phyloP scores from a whole-genome alignment of 495 filamentous ascomycete species.

The Penicillium verhagenii region DNA sequence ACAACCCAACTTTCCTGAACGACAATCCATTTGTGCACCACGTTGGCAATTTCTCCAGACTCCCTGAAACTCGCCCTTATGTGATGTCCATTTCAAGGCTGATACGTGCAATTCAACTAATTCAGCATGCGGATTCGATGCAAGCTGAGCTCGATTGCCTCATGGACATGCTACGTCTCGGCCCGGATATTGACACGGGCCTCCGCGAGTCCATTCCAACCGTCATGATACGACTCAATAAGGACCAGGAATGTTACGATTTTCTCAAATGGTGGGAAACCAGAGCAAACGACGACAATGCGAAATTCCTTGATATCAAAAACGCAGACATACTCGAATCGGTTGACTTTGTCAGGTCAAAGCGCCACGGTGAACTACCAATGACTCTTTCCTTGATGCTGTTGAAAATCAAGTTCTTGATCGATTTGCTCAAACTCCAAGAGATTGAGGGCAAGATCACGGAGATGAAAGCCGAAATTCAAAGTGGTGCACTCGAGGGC shows the following conservation, averaged over 20 bases:
- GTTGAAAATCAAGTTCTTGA: slow-evolving; percentile 8
- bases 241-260: slow-evolving; percentile 56
- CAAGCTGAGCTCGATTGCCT: slow-evolving; percentile 33
- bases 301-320: slow-evolving; percentile 25
- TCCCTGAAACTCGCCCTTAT: slow-evolving; percentile 39
- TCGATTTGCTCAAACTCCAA: slow-evolving; percentile 4
- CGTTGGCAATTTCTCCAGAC: slow-evolving; percentile 41
- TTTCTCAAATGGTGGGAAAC: slow-evolving; percentile 52
- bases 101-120: slow-evolving; percentile 25
- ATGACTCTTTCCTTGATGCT: slow-evolving; percentile 2
- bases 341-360: neutral
- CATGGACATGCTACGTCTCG: slow-evolving; percentile 39
- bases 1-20: slow-evolving; percentile 22
- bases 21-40: slow-evolving; percentile 33
- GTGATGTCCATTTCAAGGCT: slow-evolving; percentile 37
- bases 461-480: neutral
- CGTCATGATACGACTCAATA: slow-evolving; percentile 44
- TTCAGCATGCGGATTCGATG: slow-evolving; percentile 37
- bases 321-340: slow-evolving; percentile 28
- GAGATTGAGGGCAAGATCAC: neutral
- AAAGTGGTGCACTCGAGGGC: neutral
- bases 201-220: slow-evolving; percentile 38
- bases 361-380: neutral
- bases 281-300: slow-evolving; percentile 4
- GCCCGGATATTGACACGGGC: slow-evolving; percentile 47